Conservation (phyloP, 2,329 filamentous ascomycete species). For the Botryotinia globosa region DNA sequence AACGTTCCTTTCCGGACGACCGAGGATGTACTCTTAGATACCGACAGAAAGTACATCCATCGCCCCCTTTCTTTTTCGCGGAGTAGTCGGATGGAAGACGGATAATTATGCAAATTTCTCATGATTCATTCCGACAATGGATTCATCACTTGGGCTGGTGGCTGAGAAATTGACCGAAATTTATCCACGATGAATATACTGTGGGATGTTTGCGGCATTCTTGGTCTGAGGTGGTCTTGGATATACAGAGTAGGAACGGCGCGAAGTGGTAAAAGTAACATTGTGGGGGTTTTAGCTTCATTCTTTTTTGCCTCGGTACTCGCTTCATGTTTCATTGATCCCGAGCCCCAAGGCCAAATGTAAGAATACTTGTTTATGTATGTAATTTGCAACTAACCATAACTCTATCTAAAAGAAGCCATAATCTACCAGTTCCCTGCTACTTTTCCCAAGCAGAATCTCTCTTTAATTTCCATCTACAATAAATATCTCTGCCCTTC, state of each 20-base stretch:
- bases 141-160: not conserved
- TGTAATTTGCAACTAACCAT: conserved; percentile 8
- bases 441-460: conserved; percentile 9
- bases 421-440: conserved; percentile 13
- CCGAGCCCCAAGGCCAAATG: conserved; percentile 1
- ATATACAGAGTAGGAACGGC: not conserved
- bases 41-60: not conserved
- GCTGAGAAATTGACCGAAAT: not conserved
- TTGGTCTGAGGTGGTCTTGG: too few relatives aligned
- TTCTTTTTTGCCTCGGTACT: conserved; percentile 11
- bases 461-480: conserved; percentile 22
- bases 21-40: conserved; percentile 4
- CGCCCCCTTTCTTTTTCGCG: too few relatives aligned
- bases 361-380: conserved; percentile 9
- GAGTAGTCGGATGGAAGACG: not conserved
- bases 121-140: not conserved
- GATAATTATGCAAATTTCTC: not conserved
- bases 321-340: conserved; percentile 14
- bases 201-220: not conserved
- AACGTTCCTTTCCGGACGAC: conserved; percentile 10
- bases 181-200: too few relatives aligned
- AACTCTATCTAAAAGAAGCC: conserved; percentile 6
- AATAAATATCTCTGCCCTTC: conserved; percentile 20
- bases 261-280: not conserved
- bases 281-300: conserved; percentile 6